These are phyloP conservation scores for Phytophthora sp. DNA, from an alignment of 352 stramenopile species.

Conservation along the genomic window DNA sequence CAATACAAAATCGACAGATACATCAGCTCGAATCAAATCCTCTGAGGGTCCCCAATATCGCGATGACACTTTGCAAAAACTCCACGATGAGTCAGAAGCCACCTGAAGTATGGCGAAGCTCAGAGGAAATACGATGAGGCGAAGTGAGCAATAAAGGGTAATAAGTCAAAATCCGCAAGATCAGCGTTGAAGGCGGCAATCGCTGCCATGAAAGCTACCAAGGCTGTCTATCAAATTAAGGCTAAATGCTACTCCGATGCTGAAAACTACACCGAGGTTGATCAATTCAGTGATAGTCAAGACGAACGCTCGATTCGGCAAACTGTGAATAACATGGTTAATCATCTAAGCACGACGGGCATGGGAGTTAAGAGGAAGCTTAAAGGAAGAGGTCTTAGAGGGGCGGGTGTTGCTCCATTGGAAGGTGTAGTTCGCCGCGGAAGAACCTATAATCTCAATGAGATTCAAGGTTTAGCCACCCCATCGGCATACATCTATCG, in stretches of 20 bases:
- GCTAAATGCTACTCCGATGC: no score
- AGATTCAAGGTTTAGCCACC: no score
- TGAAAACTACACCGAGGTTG: no score
- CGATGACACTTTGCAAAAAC: conserved; percentile 22
- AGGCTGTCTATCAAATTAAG: conserved; percentile 20
- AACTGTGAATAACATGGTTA: conserved; percentile 23
- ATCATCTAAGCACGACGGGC: conserved; percentile 2
- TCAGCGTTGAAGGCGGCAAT: no score
- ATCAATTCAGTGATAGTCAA: no score
- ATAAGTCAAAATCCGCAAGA: no score
- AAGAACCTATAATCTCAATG: conserved; percentile 22
- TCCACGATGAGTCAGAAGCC: conserved; percentile 27
- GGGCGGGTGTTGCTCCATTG: conserved; percentile 11
- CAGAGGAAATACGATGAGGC: conserved; percentile 14
- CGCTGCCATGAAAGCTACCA: conserved; percentile 16
- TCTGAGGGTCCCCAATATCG: conserved; percentile 13
- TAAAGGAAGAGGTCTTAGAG: conserved; percentile 6
- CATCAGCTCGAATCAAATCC: conserved; percentile 27
- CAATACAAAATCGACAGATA: conserved; percentile 26
- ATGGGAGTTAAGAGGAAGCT: background rate
- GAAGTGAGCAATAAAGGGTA: no score
- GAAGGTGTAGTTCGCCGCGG: conserved; percentile 12
- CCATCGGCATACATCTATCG: no score
- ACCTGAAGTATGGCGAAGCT: conserved; percentile 22
- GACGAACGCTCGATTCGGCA: conserved; percentile 11